These are phyloP conservation scores for Rhamnella rubrinervis DNA, from an alignment of 331 rosid species.

Conservation along the genomic window DNA sequence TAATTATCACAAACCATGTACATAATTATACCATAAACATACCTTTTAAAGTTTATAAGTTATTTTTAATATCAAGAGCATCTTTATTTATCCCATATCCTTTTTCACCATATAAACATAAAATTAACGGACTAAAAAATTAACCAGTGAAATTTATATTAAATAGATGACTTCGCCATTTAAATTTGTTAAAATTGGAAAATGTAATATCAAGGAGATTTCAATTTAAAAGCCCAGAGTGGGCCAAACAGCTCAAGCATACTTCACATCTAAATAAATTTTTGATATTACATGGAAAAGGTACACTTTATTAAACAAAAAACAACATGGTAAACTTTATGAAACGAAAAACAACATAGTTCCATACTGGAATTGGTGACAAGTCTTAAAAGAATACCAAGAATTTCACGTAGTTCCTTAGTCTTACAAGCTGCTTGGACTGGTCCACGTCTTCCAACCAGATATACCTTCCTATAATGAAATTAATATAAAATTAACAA, in stretches of 20 bases:
- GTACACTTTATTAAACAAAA: not conserved
- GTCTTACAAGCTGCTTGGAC: slow-evolving; percentile 97
- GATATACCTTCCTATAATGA: slow-evolving; percentile 65
- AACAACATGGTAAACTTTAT: not conserved
- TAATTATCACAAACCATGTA: not conserved
- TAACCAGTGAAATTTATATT: not conserved
- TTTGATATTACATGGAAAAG: slow-evolving; percentile 18
- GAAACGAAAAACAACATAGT: not conserved
- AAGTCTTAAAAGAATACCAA: slow-evolving; percentile 50
- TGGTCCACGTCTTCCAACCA: slow-evolving; percentile 98
- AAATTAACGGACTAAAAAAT: not conserved
- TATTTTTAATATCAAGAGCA: no score
- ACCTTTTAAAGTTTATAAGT: not conserved
- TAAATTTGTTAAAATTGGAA: not conserved
- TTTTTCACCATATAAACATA: not conserved
- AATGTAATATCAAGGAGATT: not conserved
- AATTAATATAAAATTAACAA: not conserved
- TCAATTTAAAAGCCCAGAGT: not conserved
- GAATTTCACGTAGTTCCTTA: slow-evolving; percentile 86
- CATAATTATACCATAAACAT: not conserved
- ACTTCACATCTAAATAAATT: slow-evolving; percentile 13
- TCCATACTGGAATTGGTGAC: not conserved
- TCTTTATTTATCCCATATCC: not conserved
- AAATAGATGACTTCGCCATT: not conserved
- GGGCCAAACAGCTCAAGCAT: not conserved